A percentile compares a stretch with the other conserved stretches of the same genome.
Evolutionary conservation across 371 early-diverging fungal species (phyloP).

Genomic region (Mortierella sp.): DNA sequence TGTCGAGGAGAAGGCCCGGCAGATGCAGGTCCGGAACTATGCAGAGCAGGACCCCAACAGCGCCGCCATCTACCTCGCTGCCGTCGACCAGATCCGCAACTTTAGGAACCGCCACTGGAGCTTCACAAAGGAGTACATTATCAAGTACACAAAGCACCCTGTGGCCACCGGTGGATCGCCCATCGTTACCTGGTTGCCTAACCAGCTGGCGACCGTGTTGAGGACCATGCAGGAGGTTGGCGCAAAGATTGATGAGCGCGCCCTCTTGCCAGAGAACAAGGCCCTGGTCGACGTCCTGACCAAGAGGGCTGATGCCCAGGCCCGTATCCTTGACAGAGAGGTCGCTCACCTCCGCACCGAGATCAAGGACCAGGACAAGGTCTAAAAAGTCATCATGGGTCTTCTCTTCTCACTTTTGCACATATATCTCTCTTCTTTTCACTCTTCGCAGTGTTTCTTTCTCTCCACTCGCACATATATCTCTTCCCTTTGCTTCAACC

Average conservation of each 20-base stretch:
- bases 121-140: conserved; percentile 90
- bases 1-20: conserved; percentile 67
- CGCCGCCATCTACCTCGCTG: conserved; percentile 77
- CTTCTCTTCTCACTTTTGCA: not conserved
- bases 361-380: conserved; percentile 58
- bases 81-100: conserved; percentile 88
- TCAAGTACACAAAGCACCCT: conserved; percentile 81
- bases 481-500: no score
- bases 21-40: conserved; percentile 61
- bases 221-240: conserved; percentile 69
- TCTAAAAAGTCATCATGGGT: conserved; percentile 18
- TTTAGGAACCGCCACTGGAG: conserved; percentile 92
- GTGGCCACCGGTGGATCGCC: conserved; percentile 73
- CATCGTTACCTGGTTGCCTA: conserved; percentile 76
- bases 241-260: conserved; percentile 54
- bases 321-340: conserved; percentile 71
- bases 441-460: not conserved
- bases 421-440: not conserved
- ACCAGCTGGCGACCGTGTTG: conserved; percentile 77
- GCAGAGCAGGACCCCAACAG: conserved; percentile 69
- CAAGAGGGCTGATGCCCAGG: conserved; percentile 72
- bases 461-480: conserved; percentile 6
- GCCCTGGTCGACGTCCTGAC: conserved; percentile 66
- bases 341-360: conserved; percentile 64
- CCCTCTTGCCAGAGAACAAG: conserved; percentile 67